Base-by-base conservation (phyloP, 1,284 basidiomycete genomes). In the Trichosporon ovoides region DNA sequence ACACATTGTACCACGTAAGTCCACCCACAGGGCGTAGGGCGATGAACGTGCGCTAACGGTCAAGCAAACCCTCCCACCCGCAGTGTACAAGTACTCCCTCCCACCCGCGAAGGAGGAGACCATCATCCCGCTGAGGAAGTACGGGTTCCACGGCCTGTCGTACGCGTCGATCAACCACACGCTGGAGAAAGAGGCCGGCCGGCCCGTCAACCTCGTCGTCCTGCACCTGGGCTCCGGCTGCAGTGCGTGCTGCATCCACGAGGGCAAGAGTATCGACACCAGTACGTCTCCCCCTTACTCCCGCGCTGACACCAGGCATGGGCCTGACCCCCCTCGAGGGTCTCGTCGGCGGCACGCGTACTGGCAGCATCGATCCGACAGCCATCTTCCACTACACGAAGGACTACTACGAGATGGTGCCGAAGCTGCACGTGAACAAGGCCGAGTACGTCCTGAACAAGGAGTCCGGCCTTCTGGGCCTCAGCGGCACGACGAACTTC, bases 191-290 rank as follows among this genome's bases (percentile, higher is more conserved):
- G 86, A 85, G 71, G 74, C 67, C 48, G 77, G 58, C 65, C 82
- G 70, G 1, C 60, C 80, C 20, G 71, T 80, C 40, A 89, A 86
- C 69, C 80, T 92, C 49, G 88, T 93, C 61, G 81, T 89, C 3
- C 80, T 89, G 38, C 91, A 93, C 72, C 83, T 93, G 53, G 91
- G 91, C 2, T 89, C 87, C 12, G 91, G 91, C 16, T 90, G 89
- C 2, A 89, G 86, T n/a, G 83, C 71, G n/a, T 71, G 68, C 38
- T 75, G 75, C 20, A 87, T 94, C 71, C 81, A 82, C 52, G 71
- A 80, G 38, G 91, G 91, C 19, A 77, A 83, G 62, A 88, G 86
- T 18, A 80, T 86, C 60, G 89, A 94, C 73, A 92, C 89, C 1
- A 71, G 71, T 73, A 49, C 58, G 74, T 67, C 56, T 57, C 9